phyloP scores from a whole-genome alignment of 192 early-diverging fungal species.

The Phlyctochytrium planicorne region DNA sequence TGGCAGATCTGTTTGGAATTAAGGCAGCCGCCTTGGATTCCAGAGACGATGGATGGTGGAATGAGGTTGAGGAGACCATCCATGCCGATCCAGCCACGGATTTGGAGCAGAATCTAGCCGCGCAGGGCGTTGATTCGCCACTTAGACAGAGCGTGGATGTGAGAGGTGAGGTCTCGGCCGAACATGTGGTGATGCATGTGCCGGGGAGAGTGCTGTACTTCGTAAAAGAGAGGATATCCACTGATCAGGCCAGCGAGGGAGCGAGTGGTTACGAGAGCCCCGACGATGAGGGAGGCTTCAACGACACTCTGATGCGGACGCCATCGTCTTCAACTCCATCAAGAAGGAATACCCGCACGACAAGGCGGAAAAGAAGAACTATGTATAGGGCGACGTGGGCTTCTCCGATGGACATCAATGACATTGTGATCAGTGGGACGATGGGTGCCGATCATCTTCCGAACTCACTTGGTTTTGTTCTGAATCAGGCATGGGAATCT shows the following conservation, averaged over 20 bases:
- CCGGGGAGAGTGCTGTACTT: slow-evolving; percentile 44
- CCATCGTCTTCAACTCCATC: too few species aligned
- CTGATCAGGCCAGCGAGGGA: neutral
- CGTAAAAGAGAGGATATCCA: slow-evolving; percentile 14
- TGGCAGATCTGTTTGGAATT: slow-evolving; percentile 19
- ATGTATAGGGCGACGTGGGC: slow-evolving; percentile 43
- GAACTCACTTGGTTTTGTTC: slow-evolving; percentile 31
- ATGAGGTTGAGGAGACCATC: neutral
- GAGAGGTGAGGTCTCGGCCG: neutral
- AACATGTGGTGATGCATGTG: slow-evolving; percentile 25
- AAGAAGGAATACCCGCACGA: neutral
- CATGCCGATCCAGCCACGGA: neutral
- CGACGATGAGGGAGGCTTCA: neutral
- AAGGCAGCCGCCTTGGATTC: slow-evolving; percentile 11
- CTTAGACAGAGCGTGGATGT: neutral
- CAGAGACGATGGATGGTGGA: neutral
- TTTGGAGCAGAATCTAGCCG: neutral
- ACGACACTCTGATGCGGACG: neutral
- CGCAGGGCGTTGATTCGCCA: neutral
- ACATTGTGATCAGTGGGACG: slow-evolving; percentile 39
- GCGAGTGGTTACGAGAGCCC: neutral
- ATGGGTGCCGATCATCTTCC: slow-evolving; percentile 53
- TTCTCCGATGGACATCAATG: slow-evolving; percentile 26
- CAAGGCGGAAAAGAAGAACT: slow-evolving; percentile 4
- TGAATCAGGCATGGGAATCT: slow-evolving; percentile 10